phyloP scores from a whole-genome alignment of 495 filamentous ascomycete species.

The Rhypophila decipiens region DNA sequence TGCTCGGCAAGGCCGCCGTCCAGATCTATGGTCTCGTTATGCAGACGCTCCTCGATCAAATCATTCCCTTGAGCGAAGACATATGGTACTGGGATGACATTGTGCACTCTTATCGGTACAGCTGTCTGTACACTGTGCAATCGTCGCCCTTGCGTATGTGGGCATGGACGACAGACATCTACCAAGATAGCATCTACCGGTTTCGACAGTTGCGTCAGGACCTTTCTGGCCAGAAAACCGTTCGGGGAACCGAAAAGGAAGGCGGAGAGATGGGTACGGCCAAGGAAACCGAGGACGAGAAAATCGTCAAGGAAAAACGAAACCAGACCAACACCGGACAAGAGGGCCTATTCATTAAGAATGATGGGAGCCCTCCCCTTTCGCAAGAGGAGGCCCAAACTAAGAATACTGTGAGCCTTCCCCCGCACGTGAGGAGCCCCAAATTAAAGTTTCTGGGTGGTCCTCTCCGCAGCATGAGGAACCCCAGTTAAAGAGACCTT shows the following conservation, averaged over 20 bases:
- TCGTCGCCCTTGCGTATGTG: constrained; percentile 69
- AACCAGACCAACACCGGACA: too few relatives aligned
- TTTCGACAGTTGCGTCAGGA: constrained; percentile 25
- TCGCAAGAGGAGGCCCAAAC: too few relatives aligned
- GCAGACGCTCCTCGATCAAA: constrained; percentile 66
- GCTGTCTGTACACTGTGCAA: constrained; percentile 73
- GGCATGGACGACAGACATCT: constrained; percentile 58
- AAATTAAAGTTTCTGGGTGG: too few relatives aligned
- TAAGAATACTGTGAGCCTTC: too few relatives aligned
- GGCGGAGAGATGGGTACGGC: constrained; percentile 1
- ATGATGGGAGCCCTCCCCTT: too few relatives aligned
- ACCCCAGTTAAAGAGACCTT: too few relatives aligned
- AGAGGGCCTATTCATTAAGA: too few relatives aligned
- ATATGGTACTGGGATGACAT: constrained; percentile 92
- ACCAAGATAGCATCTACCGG: constrained; percentile 46
- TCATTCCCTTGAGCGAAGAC: constrained; percentile 73
- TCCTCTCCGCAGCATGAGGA: too few relatives aligned
- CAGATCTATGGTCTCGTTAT: constrained; percentile 77
- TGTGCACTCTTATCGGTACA: constrained; percentile 61
- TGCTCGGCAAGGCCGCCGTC: constrained; percentile 77
- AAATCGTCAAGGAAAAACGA: too few relatives aligned
- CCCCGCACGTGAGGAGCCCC: too few relatives aligned
- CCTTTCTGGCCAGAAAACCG: neutral
- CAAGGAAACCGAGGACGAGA: too few relatives aligned
- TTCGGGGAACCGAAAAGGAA: neutral